Evolutionary conservation across 73 alveolate genomes (phyloP), one percentile per base, ranked within the genome.

Genomic region (Halteria grandinella): DNA sequence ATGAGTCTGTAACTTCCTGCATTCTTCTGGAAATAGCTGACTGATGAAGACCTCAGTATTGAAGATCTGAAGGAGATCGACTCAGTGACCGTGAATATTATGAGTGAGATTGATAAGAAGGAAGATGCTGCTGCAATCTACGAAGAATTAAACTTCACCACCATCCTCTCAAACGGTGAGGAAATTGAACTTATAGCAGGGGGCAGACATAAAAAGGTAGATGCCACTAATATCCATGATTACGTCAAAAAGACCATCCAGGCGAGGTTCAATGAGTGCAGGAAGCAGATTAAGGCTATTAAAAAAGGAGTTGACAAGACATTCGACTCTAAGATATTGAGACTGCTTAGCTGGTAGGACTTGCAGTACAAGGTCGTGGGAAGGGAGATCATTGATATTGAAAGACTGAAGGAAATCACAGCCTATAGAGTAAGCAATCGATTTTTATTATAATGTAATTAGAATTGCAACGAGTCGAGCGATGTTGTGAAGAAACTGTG

Each of bases 281-380:
- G 59, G 55, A 51, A 55, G 21, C 89, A 85, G 74, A 76, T 83
- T 10, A 91, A 89, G 39, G 49, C 91, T 23, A 89, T 92, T 27
- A 72, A 88, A 63, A 86, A 72, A 58, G 98, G 98, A 5, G 74
- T 93, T 25, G 85, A 83, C 44, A 75, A 90, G 52, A 93, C 91
- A 15, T 82, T 92, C 47, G 95, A 96, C 32, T 25, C 79, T 0
- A 89, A 84, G 37, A 57, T 87, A 55, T 41, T 89, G 66, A 82
- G 90, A 78, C 53, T 79, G 36, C 58, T 90, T 28, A 53, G 87
- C 20, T 95, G 98, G 98, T 79, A 63, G 53, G 97, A 95, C 66
- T 63, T 95, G 34, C 97, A 95, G 74, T 83, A 88, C 75, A 77
- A 88, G 36, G 98, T 95, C 17, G 93, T 97, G 27, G 99, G 99